Base-by-base conservation (phyloP, 2,329 filamentous ascomycete species). In the Corynespora cassiicola region DNA sequence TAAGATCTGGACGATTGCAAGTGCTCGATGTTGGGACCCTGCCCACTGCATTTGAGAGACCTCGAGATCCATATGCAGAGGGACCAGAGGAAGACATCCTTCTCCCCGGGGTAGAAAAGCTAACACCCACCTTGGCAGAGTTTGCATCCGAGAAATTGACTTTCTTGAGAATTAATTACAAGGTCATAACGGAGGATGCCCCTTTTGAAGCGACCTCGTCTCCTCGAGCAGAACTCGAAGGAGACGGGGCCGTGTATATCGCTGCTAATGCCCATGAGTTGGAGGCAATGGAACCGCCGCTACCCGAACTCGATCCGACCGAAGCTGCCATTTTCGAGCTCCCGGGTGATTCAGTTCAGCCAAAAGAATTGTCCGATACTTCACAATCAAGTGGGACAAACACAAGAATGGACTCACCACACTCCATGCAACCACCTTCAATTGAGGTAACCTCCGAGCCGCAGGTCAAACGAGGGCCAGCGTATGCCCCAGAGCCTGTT, bases 21-120 rank as follows among this genome's bases (percentile, higher is more conserved):
- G 75, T 79, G 2, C 66, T 84, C 2, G 81, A 85, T 61, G 69
- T 72, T 20, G 80, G 80, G 1, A 75, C 71, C 2, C 65, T 81
- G 15, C 70, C 50, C 35, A 47, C 47, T 10, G 36, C 50, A 4
- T 23, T 54, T 9, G 36, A 29, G 22, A 52, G 33, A 11, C 45
- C 42, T 17, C 42, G 35, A 17, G 44, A 60, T 26, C 50, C 59
- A 5, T 55, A 63, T 18, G 39, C 66, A 3, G 48, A 54, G 3
- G 42, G 42, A 3, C 42, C 44, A 10, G 42, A 57, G 3, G 56
- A 58, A 9, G 46, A 58, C 22, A 49, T 68, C 19, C 49, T 35
- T 12, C 42, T 75, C 35, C 76, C 76, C 4, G 76, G 77, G 4
- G 72, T 75, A 2, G 78, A 80, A 43, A 81, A 80, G 50, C 65